Percentiles rank a stretch among this genome's conserved stretches.
Conservation (phyloP, 768 basidiomycete genomes). For the Pisolithus orientalis region DNA sequence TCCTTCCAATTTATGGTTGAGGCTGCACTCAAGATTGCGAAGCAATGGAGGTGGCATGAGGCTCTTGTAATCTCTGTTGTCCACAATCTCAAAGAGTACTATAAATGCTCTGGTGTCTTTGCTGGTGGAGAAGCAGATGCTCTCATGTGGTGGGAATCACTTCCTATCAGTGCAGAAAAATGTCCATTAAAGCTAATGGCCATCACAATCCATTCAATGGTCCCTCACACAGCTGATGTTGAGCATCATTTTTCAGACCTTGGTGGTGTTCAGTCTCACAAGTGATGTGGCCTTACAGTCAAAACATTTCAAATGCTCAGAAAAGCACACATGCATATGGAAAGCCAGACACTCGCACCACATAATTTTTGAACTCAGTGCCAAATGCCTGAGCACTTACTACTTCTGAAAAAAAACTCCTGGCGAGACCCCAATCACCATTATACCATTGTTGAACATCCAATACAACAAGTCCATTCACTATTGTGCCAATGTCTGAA, state of each 20-base stretch:
- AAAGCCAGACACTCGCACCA: too few relatives aligned
- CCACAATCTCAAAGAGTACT: conserved; percentile 20
- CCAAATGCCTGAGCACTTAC: too few relatives aligned
- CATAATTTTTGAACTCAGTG: too few relatives aligned
- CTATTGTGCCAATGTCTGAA: too few relatives aligned
- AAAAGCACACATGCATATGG: neutral
- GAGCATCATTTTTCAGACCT: conserved; percentile 20
- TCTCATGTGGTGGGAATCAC: conserved; percentile 20
- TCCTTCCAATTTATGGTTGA: conserved; percentile 14
- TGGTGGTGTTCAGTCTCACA: conserved; percentile 12
- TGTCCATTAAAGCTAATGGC: conserved; percentile 13
- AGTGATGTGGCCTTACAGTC: conserved; percentile 10
- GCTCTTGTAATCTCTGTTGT: conserved; percentile 3
- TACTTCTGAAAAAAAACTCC: too few relatives aligned
- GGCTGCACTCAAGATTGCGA: conserved; percentile 15
- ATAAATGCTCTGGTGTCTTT: conserved; percentile 18
- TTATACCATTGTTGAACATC: too few relatives aligned
- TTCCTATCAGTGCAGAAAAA: conserved; percentile 6
- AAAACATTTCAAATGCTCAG: conserved; percentile 1
- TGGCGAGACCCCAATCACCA: too few relatives aligned
- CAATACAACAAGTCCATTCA: too few relatives aligned
- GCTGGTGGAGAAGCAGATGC: conserved; percentile 15
- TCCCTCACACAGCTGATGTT: conserved; percentile 24
- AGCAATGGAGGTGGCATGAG: conserved; percentile 22
- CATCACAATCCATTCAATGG: conserved; percentile 17